Conservation (phyloP, 2,329 filamentous ascomycete species). For the Aplosporella prunicola region DNA sequence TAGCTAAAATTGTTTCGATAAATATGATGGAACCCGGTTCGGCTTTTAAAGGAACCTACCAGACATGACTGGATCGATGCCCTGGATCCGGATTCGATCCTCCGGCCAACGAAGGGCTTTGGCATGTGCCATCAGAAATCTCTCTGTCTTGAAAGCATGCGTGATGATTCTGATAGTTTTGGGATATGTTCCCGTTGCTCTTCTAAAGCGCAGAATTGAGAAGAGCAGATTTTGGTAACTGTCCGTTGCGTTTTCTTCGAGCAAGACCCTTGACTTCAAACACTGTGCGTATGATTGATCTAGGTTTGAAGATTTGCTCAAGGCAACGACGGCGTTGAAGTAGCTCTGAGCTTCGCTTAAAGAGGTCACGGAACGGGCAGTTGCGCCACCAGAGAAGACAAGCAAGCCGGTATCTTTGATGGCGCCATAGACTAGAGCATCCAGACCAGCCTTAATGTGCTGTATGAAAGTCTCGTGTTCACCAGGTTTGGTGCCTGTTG, state of each 20-base stretch:
- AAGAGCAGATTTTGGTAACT: constrained; percentile 80
- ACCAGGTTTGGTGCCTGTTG: constrained; percentile 39
- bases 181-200: constrained; percentile 31
- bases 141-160: constrained; percentile 38
- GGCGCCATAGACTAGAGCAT: constrained; percentile 39
- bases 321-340: constrained; percentile 22
- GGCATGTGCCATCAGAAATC: constrained; percentile 26
- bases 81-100: constrained; percentile 32
- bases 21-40: too few species aligned
- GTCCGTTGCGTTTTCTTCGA: constrained; percentile 69
- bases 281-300: constrained; percentile 12
- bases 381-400: constrained; percentile 60
- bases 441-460: constrained; percentile 60
- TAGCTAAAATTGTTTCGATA: constrained; percentile 12
- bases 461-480: constrained; percentile 72
- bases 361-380: constrained; percentile 19
- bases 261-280: constrained; percentile 36
- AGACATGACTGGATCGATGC: constrained; percentile 37
- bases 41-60: constrained; percentile 12
- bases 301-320: constrained; percentile 15
- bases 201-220: constrained; percentile 51
- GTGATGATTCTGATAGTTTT: constrained; percentile 34
- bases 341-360: constrained; percentile 29
- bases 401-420: constrained; percentile 40
- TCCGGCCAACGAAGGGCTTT: constrained; percentile 35